Evolutionary conservation across 2,329 filamentous ascomycete genomes (phyloP), one percentile per base, ranked within the genome.

Genomic region (Fusarium poae): DNA sequence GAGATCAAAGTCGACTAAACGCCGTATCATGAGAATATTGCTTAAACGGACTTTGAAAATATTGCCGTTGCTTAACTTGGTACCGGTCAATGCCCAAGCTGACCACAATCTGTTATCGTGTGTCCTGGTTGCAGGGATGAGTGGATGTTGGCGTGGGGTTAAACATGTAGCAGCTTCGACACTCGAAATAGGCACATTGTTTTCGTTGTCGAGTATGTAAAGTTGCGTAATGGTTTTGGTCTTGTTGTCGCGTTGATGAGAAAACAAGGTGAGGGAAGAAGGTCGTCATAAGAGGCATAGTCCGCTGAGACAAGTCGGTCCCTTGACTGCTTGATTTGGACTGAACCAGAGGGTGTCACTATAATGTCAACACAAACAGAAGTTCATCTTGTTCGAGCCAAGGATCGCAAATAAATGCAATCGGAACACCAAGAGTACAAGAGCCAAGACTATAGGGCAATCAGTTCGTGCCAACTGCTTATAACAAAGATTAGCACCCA

Each of bases 21-120:
- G 50, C 53, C 59, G 57, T 55, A 62, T 66, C 57, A 49, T 68
- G 65, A 62, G 64, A 52, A 53, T 45, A 51, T 43, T 57, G 23
- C 35, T 50, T 67, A 23, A 37, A 39, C 51, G 30, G 50, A 49
- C 48, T 34, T 27, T 29, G 25, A 30, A 35, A 15, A 52, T 51
- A 42, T 39, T 30, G 46, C 20, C 23, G 25, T 66, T 16, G 49
- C 63, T 66, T 39, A 20, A 57, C 29, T 45, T 44, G 44, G 63
- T 52, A 74, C 71, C 71, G 70, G 71, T 74, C 69, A 65, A 51
- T 35, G 50, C 62, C 59, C 37, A 54, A 62, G 59, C 62, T 48
- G 67, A 51, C 34, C 25, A 58, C 30, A 27, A 48, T 57, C 29
- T 50, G 34, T 39, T 30, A 34, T 54, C 30, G n/a, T 37, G 23